phyloP scores from a whole-genome alignment of 768 basidiomycete genomes.

The Amanita rimosa region DNA sequence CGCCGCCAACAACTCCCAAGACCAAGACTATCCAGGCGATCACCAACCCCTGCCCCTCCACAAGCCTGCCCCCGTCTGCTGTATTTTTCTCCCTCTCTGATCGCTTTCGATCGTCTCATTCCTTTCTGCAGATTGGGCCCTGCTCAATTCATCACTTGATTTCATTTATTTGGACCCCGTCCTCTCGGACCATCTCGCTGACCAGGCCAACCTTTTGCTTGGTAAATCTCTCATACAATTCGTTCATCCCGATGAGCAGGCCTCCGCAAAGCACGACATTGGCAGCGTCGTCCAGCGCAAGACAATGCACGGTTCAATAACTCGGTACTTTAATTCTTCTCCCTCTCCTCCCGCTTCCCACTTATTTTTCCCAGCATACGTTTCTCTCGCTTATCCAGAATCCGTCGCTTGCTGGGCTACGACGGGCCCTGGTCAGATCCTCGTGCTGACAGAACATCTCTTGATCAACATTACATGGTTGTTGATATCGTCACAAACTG shows the following conservation, averaged over 20 bases:
- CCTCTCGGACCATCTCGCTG: slow-evolving; percentile 56
- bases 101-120: slow-evolving; percentile 24
- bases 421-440: slow-evolving; percentile 34
- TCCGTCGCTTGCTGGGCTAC: slow-evolving; percentile 66
- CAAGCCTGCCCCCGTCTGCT: slow-evolving; percentile 61
- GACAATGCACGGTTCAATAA: slow-evolving; percentile 77
- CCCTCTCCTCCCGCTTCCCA: slow-evolving; percentile 14
- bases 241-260: slow-evolving; percentile 78
- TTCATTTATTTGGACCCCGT: slow-evolving; percentile 84
- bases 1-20: slow-evolving; percentile 8
- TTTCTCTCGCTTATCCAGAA: slow-evolving; percentile 63
- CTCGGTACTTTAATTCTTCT: slow-evolving; percentile 33
- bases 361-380: slow-evolving; percentile 42
- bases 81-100: slow-evolving; percentile 46
- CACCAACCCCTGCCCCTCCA: slow-evolving; percentile 28
- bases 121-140: slow-evolving; percentile 57
- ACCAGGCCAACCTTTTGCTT: slow-evolving; percentile 57
- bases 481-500: slow-evolving; percentile 87
- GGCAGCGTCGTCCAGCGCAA: slow-evolving; percentile 61
- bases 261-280: slow-evolving; percentile 64
- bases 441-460: slow-evolving; percentile 56
- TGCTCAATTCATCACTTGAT: slow-evolving; percentile 62
- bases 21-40: slow-evolving; percentile 21
- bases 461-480: slow-evolving; percentile 72
- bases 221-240: slow-evolving; percentile 65